Evolutionary conservation across 306 rosid species (phyloP).

Genomic region (Prunus davidiana): DNA sequence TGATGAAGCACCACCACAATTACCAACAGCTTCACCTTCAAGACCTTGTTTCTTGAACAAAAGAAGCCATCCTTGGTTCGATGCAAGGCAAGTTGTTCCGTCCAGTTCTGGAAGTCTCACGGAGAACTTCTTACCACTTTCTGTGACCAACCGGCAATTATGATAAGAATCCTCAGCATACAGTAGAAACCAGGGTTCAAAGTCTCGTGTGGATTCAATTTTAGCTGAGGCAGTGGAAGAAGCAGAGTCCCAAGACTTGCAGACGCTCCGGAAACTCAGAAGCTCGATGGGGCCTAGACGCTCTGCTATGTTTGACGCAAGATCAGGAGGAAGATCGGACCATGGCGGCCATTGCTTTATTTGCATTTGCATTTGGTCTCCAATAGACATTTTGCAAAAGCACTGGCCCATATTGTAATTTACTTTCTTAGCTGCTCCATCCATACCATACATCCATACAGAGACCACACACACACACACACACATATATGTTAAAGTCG

Average conservation of each 20-base stretch:
- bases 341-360: not conserved
- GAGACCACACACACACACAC: no score
- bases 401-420: no score
- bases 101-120: no score
- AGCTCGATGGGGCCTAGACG: constrained; percentile 13
- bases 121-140: not conserved
- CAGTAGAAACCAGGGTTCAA: constrained; percentile 17
- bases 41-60: not conserved
- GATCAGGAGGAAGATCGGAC: constrained; percentile 27
- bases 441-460: no score
- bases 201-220: not conserved
- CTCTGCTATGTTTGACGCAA: constrained; percentile 9
- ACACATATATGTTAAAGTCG: no score
- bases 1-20: not conserved
- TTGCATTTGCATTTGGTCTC: not conserved
- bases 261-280: constrained; percentile 26
- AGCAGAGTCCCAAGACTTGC: constrained; percentile 32
- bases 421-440: no score
- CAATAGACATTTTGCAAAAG: not conserved
- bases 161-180: not conserved
- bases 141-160: not conserved
- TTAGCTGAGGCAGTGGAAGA: constrained; percentile 1
- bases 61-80: constrained; percentile 35
- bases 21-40: no score
- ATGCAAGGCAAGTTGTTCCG: constrained; percentile 28